Evolutionary conservation across 306 rosid species (phyloP).

Genomic region (Sphenostylis stenocarpa): DNA sequence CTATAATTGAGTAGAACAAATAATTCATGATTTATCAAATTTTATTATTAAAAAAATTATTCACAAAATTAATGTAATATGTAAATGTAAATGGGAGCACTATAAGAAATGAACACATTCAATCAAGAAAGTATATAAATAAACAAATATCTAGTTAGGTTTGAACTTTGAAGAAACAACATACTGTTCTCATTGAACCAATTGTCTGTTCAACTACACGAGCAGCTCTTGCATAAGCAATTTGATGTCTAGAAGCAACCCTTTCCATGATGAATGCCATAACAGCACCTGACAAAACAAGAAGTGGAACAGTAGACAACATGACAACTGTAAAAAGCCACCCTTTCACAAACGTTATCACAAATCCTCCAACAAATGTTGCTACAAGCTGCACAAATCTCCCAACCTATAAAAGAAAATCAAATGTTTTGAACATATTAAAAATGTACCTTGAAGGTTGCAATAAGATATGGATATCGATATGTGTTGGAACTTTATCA

Average conservation of each 20-base stretch:
- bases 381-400: constrained; percentile 64
- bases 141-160: too few species aligned
- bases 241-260: constrained; percentile 69
- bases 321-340: constrained; percentile 87
- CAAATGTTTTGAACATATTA: background rate
- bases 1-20: too few species aligned
- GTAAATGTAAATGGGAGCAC: too few species aligned
- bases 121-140: background rate
- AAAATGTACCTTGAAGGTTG: background rate
- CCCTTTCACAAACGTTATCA: constrained; percentile 70
- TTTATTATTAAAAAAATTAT: too few species aligned
- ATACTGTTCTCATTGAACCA: constrained; percentile 84
- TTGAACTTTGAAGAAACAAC: background rate
- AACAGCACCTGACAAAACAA: constrained; percentile 62
- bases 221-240: constrained; percentile 78
- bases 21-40: too few species aligned
- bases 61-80: too few species aligned
- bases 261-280: constrained; percentile 56
- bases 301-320: constrained; percentile 78
- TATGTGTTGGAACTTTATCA: too few species aligned
- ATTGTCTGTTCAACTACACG: constrained; percentile 84
- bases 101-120: too few species aligned
- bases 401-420: constrained; percentile 60
- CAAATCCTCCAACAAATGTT: constrained; percentile 72
- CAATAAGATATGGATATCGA: too few species aligned